Conservation (phyloP, 495 filamentous ascomycete genomes). For the Jackrogersella multiformis region DNA sequence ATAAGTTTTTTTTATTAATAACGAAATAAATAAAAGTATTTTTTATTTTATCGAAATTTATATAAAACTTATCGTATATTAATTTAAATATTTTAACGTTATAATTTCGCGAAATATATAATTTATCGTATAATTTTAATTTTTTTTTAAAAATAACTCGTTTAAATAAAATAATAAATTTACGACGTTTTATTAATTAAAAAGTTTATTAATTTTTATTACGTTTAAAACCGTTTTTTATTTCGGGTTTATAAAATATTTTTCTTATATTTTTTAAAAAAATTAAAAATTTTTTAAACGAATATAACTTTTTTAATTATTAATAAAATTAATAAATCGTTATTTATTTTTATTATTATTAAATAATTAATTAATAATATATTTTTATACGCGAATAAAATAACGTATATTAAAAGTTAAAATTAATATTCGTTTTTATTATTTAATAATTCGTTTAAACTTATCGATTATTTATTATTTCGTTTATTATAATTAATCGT, state of each 20-base stretch:
- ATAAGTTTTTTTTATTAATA: constrained; percentile 3
- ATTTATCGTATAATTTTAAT: neutral
- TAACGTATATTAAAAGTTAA: neutral
- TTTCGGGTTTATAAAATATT: neutral
- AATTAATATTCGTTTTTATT: neutral
- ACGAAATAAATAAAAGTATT: neutral
- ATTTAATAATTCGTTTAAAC: neutral
- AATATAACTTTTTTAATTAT: constrained; percentile 4
- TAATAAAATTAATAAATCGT: neutral
- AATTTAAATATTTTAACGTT: constrained; percentile 10
- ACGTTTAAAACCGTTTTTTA: constrained; percentile 2
- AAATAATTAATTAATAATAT: neutral
- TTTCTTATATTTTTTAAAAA: constrained; percentile 5
- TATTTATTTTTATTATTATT: neutral
- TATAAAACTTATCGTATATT: neutral
- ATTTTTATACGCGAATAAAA: too few relatives aligned
- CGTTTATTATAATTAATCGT: neutral
- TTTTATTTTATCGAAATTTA: neutral
- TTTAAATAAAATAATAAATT: neutral
- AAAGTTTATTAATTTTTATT: constrained; percentile 5
- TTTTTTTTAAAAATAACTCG: constrained; percentile 2
- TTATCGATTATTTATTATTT: neutral
- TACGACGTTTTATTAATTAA: neutral
- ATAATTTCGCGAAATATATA: neutral
- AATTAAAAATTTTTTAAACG: constrained; percentile 2